Base-by-base conservation (phyloP, 495 filamentous ascomycete species). In the Aspergillus heteromorphus region DNA sequence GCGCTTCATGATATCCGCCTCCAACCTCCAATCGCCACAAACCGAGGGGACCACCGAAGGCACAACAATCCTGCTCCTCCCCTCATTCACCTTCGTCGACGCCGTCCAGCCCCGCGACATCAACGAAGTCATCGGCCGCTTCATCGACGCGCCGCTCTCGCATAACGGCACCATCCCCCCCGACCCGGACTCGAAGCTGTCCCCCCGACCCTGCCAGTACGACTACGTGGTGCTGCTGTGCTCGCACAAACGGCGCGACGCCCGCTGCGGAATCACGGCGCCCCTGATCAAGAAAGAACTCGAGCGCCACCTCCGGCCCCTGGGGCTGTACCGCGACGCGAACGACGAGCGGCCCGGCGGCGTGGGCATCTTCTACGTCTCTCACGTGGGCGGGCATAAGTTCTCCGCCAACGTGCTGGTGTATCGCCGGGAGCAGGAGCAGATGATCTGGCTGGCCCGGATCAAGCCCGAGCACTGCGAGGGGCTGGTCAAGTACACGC, bases 321-420 rank as follows among this genome's bases (percentile, higher is more conserved):
- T 89, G 7, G 90, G 91, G 0, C 69, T 98, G 0, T 89, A 88
- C 62, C 84, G 93, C n/a, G 93, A 97, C 63, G 68, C 88, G 2
- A 83, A 89, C 51, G 93, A 97, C 66, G 84, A 88, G 61, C 69
- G 92, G 23, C 83, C 89, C 0, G 92, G 92, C 8, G 93, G 93
- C 0, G 91, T 88, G 1, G 93, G 91, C 2, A 88, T 98, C 31
- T 93, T 95, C 64, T 97, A 96, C 63, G 89, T 97, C 48, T 91
- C 84, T 53, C 93, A 98, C 67, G 89, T 97, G 0, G 93, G 93
- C 10, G 93, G 93, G 0, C 93, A 98, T 65, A 95, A 95, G 71
- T 97, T 90, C 66, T 81, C 83, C 6, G 93, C 93, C 1, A 98
- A 98, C 64, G 80, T 96, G 49, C 79, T 98, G 69, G 67, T 98